Conservation (phyloP, 345 rosid species). For the rapeseed (Brassica napus) region DNA sequence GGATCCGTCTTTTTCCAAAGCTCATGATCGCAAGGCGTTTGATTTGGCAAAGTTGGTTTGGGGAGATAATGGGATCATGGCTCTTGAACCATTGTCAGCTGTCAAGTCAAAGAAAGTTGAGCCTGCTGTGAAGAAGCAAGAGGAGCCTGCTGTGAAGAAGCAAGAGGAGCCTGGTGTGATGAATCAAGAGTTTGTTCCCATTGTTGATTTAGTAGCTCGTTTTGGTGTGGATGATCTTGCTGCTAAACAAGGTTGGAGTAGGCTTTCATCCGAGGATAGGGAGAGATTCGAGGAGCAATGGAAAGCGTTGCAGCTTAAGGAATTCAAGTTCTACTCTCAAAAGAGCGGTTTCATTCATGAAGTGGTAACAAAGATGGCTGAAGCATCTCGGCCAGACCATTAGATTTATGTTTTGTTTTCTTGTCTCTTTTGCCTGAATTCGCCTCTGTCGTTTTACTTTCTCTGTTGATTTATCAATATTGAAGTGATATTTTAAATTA, state of each 20-base stretch:
- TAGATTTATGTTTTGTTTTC: not conserved
- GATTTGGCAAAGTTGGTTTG: slow-evolving; percentile 44
- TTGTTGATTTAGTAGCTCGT: slow-evolving; percentile 2
- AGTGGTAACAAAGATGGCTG: slow-evolving; percentile 27
- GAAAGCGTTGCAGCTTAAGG: slow-evolving; percentile 18
- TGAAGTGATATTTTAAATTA: not conserved
- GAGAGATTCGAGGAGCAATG: slow-evolving; percentile 35
- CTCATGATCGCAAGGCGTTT: slow-evolving; percentile 44
- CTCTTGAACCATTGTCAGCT: slow-evolving; percentile 12
- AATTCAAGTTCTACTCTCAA: slow-evolving; percentile 10
- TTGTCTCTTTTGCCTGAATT: not conserved
- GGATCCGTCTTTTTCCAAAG: slow-evolving; percentile 30
- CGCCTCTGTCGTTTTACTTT: not conserved
- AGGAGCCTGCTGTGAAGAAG: not conserved
- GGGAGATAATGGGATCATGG: slow-evolving; percentile 38
- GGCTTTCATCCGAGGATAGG: slow-evolving; percentile 17
- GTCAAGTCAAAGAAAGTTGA: slow-evolving; percentile 22
- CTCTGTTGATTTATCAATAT: not conserved
- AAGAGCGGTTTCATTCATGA: slow-evolving; percentile 34
- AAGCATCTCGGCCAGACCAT: not conserved
- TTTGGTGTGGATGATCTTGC: slow-evolving; percentile 35
- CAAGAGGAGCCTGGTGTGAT: not conserved
- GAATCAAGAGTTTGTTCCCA: not conserved
- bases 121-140: slow-evolving; percentile 4
- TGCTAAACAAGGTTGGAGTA: slow-evolving; percentile 29